Evolutionary conservation across 345 rosid species (phyloP).

Genomic region (Sonneratia alba): DNA sequence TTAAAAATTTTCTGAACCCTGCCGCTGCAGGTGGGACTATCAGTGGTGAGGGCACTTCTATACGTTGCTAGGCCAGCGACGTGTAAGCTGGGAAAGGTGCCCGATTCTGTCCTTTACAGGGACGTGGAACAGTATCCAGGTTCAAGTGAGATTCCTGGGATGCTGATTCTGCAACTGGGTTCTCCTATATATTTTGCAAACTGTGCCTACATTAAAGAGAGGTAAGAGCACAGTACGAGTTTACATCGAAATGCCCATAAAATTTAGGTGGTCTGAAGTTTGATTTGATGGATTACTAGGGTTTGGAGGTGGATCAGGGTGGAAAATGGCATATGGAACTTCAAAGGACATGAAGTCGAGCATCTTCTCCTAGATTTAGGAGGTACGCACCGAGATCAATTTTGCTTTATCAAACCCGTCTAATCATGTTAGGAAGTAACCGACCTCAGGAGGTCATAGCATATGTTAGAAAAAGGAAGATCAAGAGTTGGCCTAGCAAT

Average conservation of each 20-base stretch:
- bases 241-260: neutral
- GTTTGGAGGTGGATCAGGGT: slow-evolving; percentile 58
- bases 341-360: slow-evolving; percentile 29
- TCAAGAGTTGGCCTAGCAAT: too few species aligned
- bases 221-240: slow-evolving; percentile 18
- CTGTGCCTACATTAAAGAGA: slow-evolving; percentile 56
- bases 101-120: slow-evolving; percentile 44
- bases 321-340: slow-evolving; percentile 20
- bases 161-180: slow-evolving; percentile 61
- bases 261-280: neutral
- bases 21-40: slow-evolving; percentile 33
- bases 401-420: neutral
- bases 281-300: slow-evolving; percentile 17
- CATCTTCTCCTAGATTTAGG: slow-evolving; percentile 63
- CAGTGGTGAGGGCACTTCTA: slow-evolving; percentile 55
- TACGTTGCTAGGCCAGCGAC: slow-evolving; percentile 68
- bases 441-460: too few species aligned
- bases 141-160: slow-evolving; percentile 29
- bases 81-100: slow-evolving; percentile 61
- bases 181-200: slow-evolving; percentile 89
- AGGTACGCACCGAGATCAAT: slow-evolving; percentile 21
- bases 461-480: too few species aligned
- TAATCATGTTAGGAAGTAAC: too few species aligned
- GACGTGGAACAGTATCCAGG: slow-evolving; percentile 69
- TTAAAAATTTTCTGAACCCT: neutral